Evolutionary conservation across 2,329 filamentous ascomycete species (phyloP).

Genomic region (Exophiala bonariae): DNA sequence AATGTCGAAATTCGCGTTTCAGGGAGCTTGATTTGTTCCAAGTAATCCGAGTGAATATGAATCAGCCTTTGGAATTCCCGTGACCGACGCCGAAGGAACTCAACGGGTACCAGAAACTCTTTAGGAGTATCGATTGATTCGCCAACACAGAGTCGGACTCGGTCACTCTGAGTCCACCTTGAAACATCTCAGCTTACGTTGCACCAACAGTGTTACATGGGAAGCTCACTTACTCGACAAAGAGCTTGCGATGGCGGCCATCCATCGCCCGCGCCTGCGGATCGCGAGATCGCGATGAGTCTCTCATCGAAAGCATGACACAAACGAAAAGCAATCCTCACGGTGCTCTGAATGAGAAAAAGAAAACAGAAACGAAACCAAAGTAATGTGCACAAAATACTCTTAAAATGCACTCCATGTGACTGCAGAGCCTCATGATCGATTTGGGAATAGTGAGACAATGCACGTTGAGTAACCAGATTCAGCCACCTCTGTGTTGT

Average conservation of each 20-base stretch:
- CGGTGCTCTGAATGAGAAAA: too few species aligned
- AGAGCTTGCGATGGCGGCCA: constrained; percentile 11
- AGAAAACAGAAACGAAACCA: too few species aligned
- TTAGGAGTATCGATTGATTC: neutral
- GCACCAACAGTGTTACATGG: too few species aligned
- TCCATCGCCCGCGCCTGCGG: constrained; percentile 3
- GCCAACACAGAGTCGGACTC: constrained; percentile 8
- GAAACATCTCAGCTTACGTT: too few species aligned
- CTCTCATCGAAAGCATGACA: too few species aligned
- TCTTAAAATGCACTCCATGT: neutral
- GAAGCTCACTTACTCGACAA: constrained; percentile 11
- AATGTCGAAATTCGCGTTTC: constrained; percentile 12
- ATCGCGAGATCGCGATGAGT: too few species aligned
- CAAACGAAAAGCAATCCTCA: too few species aligned
- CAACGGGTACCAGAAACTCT: constrained; percentile 9
- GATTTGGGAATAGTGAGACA: neutral
- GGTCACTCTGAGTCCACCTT: constrained; percentile 21
- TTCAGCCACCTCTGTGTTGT: neutral
- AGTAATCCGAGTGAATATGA: neutral
- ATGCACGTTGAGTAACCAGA: neutral
- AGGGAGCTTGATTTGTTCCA: constrained; percentile 3
- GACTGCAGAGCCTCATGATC: constrained; percentile 2
- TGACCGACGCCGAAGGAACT: constrained; percentile 20
- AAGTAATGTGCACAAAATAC: too few species aligned
- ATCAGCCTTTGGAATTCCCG: constrained; percentile 13